Evolutionary conservation across 768 basidiomycete genomes (phyloP), one percentile per base, ranked within the genome.

Genomic region (Rhodosporidiobolus odoratus): DNA sequence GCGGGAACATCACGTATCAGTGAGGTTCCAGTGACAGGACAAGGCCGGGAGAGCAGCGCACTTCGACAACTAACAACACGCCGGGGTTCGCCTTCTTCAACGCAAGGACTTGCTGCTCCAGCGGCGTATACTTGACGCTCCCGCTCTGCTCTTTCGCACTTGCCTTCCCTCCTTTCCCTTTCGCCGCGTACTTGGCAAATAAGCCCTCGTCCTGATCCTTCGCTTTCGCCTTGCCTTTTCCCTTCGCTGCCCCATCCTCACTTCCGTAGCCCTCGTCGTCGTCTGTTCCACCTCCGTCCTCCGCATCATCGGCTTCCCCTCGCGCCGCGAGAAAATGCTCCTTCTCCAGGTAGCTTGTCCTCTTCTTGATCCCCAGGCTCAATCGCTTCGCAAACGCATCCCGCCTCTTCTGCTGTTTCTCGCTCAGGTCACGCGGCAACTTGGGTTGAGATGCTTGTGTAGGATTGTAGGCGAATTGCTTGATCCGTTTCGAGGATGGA

Each of bases 61-160:
- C 86, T 78, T 92, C 88, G 32, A 93, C 81, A 84, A 92, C 86
- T 19, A 93, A 81, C 43, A 93, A 72, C 84, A 72, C 71, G 10
- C 73, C 76, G 0, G 75, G 75, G 40, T 77, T 27, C 21, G 30
- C 60, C 54, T 62, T 64, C 53, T 72, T 72, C 1, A 74, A 58
- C 27, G 54, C 61, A 23, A 74, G 19, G 13, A 77, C 86, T 79
- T 92, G 91, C 57, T 85, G 79, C 78, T 93, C 91, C 32, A 92
- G 77, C 3, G 89, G 88, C 3, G 91, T 92, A 72, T 87, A 92
- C 71, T 69, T 77, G 79, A 62, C 53, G 72, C 70, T 48, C 74
- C 80, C 60, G 77, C 66, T 67, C 82, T 84, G 65, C 75, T 76
- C 75, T 81, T 84, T 30, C 68, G 50, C 65, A 71, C 30, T 19